Base-by-base conservation (phyloP, 1,284 basidiomycete genomes). In the Neolentinus lepideus region DNA sequence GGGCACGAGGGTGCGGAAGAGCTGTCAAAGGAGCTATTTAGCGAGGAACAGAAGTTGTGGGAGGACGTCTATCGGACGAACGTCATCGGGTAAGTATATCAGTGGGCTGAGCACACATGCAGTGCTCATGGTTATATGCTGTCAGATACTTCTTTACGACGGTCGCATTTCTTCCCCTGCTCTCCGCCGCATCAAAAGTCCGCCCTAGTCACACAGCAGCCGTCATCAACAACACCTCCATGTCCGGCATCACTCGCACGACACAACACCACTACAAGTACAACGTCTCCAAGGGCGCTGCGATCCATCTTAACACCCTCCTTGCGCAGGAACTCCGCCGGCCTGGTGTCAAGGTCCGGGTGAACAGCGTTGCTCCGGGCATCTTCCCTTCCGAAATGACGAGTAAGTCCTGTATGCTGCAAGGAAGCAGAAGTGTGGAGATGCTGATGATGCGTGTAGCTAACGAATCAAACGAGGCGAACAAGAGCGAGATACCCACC, bases 371-470 rank as follows among this genome's bases (percentile, higher is more conserved):
- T 54, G 69, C 70, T 3, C 71, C 71, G 2, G 71, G 71, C 8
- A 67, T 73, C 27, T 71, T 70, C 64, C 66, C 69, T 0, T 67
- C 67, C 16, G 71, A 73, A 63, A 72, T 75, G 69, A 74, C 71
- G 0, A 62, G 68, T 70, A 52, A 11, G 68, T 63, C 27, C 35
- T 45, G 12, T 31, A 24, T 25, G 38, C 22, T 46, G 11, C 9
- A n/a, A n/a, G n/a, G n/a, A n/a, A n/a, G n/a, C n/a, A n/a, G n/a
- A n/a, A n/a, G n/a, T n/a, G n/a, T n/a, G n/a, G n/a, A n/a, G n/a
- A 29, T 6, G 51, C 51, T 31, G 51, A 52, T 16, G 8, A 12
- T 33, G 10, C 14, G 16, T n/a, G 11, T 31, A 67, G 69, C 66
- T 22, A 60, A 63, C 1, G 66, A 59, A 2, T 69, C 68, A 2